A percentile compares a stretch with the other conserved stretches of the same genome.
Evolutionary conservation across 441 rosid species (phyloP).

Genomic region (Jatropha multifida): DNA sequence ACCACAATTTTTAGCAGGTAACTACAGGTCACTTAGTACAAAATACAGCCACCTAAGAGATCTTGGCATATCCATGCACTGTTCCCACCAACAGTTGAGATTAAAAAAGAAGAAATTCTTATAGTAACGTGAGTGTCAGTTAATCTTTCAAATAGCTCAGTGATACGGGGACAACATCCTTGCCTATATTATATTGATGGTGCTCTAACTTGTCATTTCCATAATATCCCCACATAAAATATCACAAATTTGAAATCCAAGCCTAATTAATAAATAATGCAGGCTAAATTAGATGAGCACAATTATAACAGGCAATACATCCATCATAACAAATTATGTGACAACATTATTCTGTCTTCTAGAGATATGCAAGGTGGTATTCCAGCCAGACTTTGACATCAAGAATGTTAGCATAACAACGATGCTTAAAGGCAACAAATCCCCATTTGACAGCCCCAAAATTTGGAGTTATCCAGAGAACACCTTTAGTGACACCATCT

Average conservation of each 20-base stretch:
- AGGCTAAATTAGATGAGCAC: neutral
- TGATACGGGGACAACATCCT: neutral
- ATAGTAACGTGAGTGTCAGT: neutral
- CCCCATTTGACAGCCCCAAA: neutral
- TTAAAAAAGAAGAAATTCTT: neutral
- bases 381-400: constrained; percentile 11
- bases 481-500: neutral
- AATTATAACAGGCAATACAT: neutral
- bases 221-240: neutral
- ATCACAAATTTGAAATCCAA: neutral
- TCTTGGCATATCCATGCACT: neutral
- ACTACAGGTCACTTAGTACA: no score
- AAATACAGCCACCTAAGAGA: no score
- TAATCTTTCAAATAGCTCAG: neutral
- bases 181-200: neutral
- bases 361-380: neutral
- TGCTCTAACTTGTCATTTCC: neutral
- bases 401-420: neutral
- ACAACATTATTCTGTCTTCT: neutral
- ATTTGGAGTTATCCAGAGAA: neutral
- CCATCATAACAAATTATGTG: neutral
- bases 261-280: neutral
- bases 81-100: neutral
- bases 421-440: neutral
- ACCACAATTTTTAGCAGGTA: neutral